Percentiles rank a stretch among this genome's conserved stretches.
Conservation (phyloP, 2,329 filamentous ascomycete genomes). For the Cordyceps pruinosa region DNA sequence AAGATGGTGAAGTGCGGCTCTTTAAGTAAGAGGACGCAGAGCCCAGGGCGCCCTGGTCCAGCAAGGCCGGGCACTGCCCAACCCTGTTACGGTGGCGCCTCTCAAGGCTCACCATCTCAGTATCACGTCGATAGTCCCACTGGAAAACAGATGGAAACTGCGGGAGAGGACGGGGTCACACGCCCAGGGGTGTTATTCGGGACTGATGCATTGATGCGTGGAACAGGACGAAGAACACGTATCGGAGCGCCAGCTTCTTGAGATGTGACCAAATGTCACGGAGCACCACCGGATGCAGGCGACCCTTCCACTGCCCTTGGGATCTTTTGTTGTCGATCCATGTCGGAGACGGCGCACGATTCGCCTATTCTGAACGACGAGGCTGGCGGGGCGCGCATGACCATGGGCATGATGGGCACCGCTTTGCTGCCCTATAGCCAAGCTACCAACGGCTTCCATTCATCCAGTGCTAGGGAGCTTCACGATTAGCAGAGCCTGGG, state of each 20-base stretch:
- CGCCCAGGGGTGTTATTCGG: background rate
- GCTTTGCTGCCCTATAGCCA: background rate
- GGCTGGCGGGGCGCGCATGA: background rate
- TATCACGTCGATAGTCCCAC: constrained; percentile 9
- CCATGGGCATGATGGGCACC: background rate
- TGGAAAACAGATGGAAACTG: background rate
- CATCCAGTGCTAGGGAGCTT: background rate
- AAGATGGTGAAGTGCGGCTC: background rate
- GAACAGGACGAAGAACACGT: background rate
- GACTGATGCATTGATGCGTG: background rate
- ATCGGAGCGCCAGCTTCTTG: background rate
- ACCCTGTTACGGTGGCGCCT: constrained; percentile 1
- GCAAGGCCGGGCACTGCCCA: background rate
- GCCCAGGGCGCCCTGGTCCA: background rate
- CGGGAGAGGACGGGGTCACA: background rate
- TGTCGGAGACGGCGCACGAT: background rate
- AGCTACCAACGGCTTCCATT: background rate
- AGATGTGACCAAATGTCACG: background rate
- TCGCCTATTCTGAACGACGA: background rate
- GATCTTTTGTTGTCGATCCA: background rate
- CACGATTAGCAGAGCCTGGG: background rate
- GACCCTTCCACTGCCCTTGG: too few species aligned
- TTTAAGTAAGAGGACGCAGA: background rate
- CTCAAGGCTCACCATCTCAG: background rate
- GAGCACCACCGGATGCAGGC: background rate